Evolutionary conservation across 1,284 basidiomycete genomes (phyloP).

Genomic region (Marasmius sp.): DNA sequence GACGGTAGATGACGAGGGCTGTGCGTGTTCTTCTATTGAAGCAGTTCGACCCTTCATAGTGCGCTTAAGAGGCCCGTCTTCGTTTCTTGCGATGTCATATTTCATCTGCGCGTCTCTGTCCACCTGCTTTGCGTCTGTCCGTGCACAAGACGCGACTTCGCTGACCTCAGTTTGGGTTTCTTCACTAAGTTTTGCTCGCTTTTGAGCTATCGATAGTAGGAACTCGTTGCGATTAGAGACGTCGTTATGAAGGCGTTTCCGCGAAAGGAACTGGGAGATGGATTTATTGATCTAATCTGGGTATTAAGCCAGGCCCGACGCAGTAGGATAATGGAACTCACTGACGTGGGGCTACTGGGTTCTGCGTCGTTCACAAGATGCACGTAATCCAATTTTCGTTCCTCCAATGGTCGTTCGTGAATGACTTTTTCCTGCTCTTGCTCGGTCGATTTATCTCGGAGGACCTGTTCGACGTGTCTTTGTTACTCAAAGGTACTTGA

Average conservation of each 20-base stretch:
- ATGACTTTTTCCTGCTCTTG: conserved; percentile 8
- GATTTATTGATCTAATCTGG: conserved; percentile 60
- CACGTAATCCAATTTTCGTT: conserved; percentile 64
- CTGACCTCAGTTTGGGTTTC: conserved; percentile 23
- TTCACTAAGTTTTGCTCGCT: conserved; percentile 40
- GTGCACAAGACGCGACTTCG: conserved; percentile 57
- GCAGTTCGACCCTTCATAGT: conserved; percentile 39
- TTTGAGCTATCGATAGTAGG: conserved; percentile 54
- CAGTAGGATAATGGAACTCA: conserved; percentile 31
- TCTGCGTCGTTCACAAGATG: conserved; percentile 43
- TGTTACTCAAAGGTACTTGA: neutral
- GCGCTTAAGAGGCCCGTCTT: conserved; percentile 68
- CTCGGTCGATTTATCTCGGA: conserved; percentile 6
- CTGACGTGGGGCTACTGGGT: conserved; percentile 55
- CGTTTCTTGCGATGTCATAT: conserved; percentile 79
- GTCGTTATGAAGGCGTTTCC: conserved; percentile 67
- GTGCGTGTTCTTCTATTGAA: neutral
- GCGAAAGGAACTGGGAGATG: conserved; percentile 67
- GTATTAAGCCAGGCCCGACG: neutral
- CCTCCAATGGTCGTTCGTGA: conserved; percentile 44
- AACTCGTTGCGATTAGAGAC: conserved; percentile 76
- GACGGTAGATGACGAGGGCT: conserved; percentile 2
- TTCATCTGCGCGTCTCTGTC: conserved; percentile 77
- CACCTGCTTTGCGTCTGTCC: conserved; percentile 66
- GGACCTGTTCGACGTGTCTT: neutral